Evolutionary conservation across 208 protist genomes (phyloP).

Genomic region (Crithidia fasciculata): DNA sequence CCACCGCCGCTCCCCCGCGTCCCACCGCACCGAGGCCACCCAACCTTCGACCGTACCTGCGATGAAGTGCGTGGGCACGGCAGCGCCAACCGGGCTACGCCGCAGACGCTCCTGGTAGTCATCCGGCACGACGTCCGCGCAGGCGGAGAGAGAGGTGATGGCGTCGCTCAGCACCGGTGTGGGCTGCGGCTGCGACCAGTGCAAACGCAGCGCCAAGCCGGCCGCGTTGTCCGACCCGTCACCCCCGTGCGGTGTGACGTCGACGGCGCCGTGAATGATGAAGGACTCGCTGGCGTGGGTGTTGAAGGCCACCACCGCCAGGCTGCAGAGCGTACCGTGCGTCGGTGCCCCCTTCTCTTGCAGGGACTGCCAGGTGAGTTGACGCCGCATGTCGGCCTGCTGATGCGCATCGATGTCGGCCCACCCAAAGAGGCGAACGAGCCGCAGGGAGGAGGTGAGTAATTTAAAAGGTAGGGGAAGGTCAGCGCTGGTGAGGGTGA

Average conservation of each 20-base stretch:
- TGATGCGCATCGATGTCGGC: constrained; percentile 42
- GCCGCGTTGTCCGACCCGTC: not conserved
- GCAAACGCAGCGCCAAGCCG: constrained; percentile 26
- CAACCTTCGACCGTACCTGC: constrained; percentile 74
- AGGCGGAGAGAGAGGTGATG: constrained; percentile 50
- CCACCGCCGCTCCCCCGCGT: constrained; percentile 5
- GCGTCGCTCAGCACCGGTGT: constrained; percentile 55
- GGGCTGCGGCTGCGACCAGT: constrained; percentile 26
- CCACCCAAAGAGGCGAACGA: constrained; percentile 79
- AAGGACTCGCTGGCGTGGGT: constrained; percentile 47
- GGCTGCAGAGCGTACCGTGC: constrained; percentile 36
- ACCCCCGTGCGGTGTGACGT: constrained; percentile 10
- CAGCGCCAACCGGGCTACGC: constrained; percentile 46
- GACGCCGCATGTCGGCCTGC: constrained; percentile 33
- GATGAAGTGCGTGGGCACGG: constrained; percentile 60
- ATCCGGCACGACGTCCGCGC: not conserved
- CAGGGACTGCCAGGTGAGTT: constrained; percentile 31
- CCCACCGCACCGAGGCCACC: constrained; percentile 31
- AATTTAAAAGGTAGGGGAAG: constrained; percentile 65
- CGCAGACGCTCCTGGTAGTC: constrained; percentile 1
- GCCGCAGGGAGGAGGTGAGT: constrained; percentile 78
- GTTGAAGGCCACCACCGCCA: constrained; percentile 72
- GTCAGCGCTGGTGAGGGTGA: constrained; percentile 44
- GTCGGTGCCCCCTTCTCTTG: constrained; percentile 15
- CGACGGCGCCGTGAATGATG: constrained; percentile 37